These are phyloP conservation scores for Pythium monospermum DNA, from an alignment of 352 stramenopile genomes.

Conservation along the genomic window DNA sequence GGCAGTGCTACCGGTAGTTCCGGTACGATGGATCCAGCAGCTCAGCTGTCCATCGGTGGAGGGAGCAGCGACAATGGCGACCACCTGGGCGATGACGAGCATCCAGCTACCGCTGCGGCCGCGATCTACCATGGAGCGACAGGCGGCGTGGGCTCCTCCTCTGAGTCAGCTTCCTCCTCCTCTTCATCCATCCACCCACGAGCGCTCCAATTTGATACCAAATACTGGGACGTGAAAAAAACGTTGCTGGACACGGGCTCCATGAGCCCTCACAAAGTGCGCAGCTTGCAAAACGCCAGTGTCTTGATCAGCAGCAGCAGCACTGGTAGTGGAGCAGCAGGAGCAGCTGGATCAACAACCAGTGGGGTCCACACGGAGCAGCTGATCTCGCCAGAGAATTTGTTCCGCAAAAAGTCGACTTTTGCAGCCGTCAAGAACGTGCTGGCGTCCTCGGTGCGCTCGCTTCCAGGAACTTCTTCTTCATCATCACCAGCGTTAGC, in stretches of 20 bases:
- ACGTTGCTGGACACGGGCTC: conserved; percentile 58
- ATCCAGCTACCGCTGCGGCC: neutral
- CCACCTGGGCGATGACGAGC: conserved; percentile 8
- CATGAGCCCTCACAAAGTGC: conserved; percentile 40
- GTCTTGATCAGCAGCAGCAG: conserved; percentile 13
- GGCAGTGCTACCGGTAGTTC: neutral
- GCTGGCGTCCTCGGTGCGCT: conserved; percentile 46
- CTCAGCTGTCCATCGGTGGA: neutral
- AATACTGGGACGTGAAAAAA: conserved; percentile 69
- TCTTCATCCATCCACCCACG: no score
- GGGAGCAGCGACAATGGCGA: conserved; percentile 2
- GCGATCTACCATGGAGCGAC: no score
- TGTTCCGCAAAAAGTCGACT: conserved; percentile 61
- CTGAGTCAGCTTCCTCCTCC: neutral
- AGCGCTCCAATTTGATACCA: conserved; percentile 37
- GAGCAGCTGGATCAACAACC: no score
- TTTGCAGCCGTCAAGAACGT: conserved; percentile 60
- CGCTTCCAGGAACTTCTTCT: conserved; percentile 30
- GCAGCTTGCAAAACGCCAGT: conserved; percentile 42
- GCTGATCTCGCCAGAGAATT: conserved; percentile 60
- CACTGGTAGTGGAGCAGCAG: conserved; percentile 14
- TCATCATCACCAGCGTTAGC: conserved; percentile 32
- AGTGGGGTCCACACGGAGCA: conserved; percentile 42
- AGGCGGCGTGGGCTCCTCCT: neutral
- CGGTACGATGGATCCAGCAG: neutral